Conservation (phyloP, 306 rosid genomes). For the Acacia melanoxylon region DNA sequence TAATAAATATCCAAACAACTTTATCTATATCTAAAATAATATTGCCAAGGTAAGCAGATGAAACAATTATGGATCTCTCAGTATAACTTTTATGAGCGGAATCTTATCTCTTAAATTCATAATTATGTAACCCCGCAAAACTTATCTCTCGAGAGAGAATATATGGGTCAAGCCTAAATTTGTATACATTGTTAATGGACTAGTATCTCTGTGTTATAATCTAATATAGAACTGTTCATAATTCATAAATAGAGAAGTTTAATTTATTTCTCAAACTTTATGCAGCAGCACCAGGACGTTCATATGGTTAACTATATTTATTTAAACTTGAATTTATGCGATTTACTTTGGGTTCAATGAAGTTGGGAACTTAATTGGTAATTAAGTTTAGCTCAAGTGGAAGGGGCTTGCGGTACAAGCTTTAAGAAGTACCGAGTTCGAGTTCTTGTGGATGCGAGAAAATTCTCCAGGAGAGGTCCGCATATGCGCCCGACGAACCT, state of each 20-base stretch:
- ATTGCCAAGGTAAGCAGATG: not conserved
- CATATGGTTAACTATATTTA: too few species aligned
- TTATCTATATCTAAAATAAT: not conserved
- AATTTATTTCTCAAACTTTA: too few species aligned
- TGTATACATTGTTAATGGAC: too few species aligned
- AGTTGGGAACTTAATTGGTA: not conserved
- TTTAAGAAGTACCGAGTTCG: too few species aligned
- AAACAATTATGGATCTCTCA: not conserved
- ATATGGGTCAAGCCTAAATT: too few species aligned
- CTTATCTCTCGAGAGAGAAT: not conserved
- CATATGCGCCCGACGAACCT: too few species aligned
- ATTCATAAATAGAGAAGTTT: not conserved
- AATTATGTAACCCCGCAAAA: not conserved
- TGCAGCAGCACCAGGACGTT: too few species aligned
- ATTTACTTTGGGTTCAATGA: not conserved
- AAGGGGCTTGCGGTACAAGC: too few species aligned
- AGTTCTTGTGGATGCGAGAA: too few species aligned
- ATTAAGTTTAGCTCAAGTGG: too few species aligned
- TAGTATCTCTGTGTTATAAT: too few species aligned
- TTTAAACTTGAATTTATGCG: not conserved
- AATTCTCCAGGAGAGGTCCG: too few species aligned
- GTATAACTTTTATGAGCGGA: not conserved
- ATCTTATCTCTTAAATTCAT: not conserved
- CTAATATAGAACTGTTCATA: not conserved
- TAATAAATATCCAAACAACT: not conserved